These are phyloP conservation scores for Solanum pennellii DNA, from an alignment of 257 asterid genomes.

Conservation along the genomic window DNA sequence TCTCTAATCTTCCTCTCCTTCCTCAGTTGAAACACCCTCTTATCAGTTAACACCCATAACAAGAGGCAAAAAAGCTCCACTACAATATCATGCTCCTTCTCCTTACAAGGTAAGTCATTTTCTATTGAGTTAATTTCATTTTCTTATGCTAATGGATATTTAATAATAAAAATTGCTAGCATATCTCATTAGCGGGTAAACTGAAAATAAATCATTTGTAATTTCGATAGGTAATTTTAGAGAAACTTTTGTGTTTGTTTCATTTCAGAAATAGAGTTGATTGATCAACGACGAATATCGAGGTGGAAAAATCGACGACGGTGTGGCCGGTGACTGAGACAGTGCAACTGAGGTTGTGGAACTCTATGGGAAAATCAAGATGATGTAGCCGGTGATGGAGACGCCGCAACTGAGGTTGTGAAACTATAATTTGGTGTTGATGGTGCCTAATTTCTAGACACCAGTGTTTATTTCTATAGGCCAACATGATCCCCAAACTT, in stretches of 20 bases:
- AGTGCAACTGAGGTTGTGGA: no score
- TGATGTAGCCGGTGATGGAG: conserved; percentile 41
- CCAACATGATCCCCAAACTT: conserved; percentile 41
- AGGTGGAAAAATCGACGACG: conserved; percentile 42
- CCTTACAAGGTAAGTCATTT: no score
- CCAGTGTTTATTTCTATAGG: conserved; percentile 89
- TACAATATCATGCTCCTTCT: no score
- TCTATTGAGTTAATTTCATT: no score
- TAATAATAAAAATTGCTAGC: no score
- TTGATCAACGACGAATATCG: conserved; percentile 37
- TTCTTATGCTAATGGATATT: no score
- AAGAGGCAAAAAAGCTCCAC: no score
- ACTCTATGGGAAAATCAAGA: no score
- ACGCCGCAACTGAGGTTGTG: conserved; percentile 53
- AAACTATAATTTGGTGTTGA: conserved; percentile 90
- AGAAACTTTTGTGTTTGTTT: not conserved
- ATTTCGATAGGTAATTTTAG: not conserved
- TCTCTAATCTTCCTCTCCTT: no score
- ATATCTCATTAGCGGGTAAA: not conserved
- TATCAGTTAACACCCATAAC: no score
- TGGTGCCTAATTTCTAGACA: conserved; percentile 91
- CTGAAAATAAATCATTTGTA: not conserved
- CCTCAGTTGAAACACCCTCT: no score
- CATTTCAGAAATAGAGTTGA: not conserved
- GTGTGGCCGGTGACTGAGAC: not conserved